These are phyloP conservation scores for Mycena leptocephala DNA, from an alignment of 768 basidiomycete species.

Conservation along the genomic window DNA sequence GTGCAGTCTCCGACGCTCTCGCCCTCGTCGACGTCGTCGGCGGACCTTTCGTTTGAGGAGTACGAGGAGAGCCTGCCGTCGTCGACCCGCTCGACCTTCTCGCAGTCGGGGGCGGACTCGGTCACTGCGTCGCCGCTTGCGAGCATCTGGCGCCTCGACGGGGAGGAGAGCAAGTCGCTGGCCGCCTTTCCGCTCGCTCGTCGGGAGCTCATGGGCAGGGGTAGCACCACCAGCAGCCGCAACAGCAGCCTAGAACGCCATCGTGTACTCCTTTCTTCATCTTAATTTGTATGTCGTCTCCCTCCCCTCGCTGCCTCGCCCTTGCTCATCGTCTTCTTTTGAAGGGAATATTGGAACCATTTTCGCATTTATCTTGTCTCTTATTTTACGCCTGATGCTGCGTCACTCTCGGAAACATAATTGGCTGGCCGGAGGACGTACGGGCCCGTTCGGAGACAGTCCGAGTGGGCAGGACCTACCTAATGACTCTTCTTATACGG, in stretches of 20 bases:
- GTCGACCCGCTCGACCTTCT: conserved; percentile 44
- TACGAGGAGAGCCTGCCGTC: conserved; percentile 57
- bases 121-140: conserved; percentile 51
- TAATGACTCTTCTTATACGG: not conserved
- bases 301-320: too few species aligned
- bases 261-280: conserved; percentile 26
- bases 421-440: conserved; percentile 34
- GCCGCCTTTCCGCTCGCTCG: conserved; percentile 61
- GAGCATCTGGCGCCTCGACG: conserved; percentile 84
- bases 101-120: conserved; percentile 44
- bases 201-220: conserved; percentile 56
- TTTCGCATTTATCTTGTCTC: conserved; percentile 7
- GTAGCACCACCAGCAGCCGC: conserved; percentile 57
- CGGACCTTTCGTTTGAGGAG: conserved; percentile 78
- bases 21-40: conserved; percentile 76
- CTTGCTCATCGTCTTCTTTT: not conserved
- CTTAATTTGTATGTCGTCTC: conserved; percentile 24
- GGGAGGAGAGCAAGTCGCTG: conserved; percentile 76
- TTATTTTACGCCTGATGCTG: conserved; percentile 25
- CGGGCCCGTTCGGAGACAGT: conserved; percentile 5
- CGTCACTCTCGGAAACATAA: conserved; percentile 24
- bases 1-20: conserved; percentile 79
- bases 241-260: conserved; percentile 46
- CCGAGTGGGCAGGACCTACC: conserved; percentile 18
- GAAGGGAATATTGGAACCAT: conserved; percentile 34